Evolutionary conservation across 2,329 filamentous ascomycete genomes (phyloP).

Genomic region (Monilinia aucupariae): DNA sequence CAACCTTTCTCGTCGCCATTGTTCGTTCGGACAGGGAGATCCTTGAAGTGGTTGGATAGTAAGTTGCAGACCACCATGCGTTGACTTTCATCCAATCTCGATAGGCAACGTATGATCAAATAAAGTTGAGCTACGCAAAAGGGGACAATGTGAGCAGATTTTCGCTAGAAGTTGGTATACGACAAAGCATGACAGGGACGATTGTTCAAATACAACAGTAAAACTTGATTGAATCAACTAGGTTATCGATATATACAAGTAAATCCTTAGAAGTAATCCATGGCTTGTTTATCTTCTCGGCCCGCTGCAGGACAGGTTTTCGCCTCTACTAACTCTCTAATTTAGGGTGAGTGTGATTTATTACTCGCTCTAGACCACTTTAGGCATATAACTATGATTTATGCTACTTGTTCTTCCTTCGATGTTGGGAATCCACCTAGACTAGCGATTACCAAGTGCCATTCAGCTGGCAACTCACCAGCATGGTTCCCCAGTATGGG

Average conservation of each 20-base stretch:
- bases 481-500: background rate
- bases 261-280: background rate
- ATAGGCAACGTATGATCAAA: background rate
- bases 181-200: background rate
- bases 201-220: background rate
- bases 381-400: background rate
- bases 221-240: background rate
- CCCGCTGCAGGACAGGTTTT: conserved; percentile 32
- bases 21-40: conserved; percentile 1
- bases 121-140: background rate
- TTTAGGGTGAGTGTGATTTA: background rate
- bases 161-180: conserved; percentile 5
- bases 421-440: background rate
- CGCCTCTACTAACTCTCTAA: conserved; percentile 13
- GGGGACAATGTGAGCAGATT: conserved; percentile 2
- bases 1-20: background rate
- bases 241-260: conserved; percentile 3
- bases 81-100: background rate
- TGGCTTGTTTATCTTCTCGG: conserved; percentile 26
- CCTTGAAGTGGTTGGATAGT: background rate
- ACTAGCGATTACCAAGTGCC: background rate
- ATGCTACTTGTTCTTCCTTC: background rate
- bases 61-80: background rate
- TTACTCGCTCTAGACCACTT: background rate
- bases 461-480: conserved; percentile 11